phyloP scores from a whole-genome alignment of 352 stramenopile genomes.

The Phytophthora meadii region DNA sequence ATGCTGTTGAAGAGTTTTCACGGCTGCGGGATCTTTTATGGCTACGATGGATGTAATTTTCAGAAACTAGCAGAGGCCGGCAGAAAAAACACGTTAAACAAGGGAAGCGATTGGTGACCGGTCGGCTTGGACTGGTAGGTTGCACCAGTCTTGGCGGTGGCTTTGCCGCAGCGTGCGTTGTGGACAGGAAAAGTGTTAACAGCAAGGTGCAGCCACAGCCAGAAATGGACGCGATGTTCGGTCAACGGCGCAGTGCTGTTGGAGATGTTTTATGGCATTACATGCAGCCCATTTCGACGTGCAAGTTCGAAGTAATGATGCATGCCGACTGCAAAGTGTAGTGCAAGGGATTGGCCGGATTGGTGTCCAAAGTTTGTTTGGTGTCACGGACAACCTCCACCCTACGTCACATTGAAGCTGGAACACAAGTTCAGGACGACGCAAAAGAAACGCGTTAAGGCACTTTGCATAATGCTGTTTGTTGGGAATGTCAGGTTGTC shows the following conservation, averaged over 20 bases:
- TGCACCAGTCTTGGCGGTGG: not conserved
- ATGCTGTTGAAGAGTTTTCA: not conserved
- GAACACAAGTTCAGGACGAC: not conserved
- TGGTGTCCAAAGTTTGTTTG: not conserved
- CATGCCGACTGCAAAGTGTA: too few species aligned
- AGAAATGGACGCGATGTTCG: not conserved
- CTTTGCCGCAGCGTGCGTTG: too few species aligned
- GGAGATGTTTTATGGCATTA: too few species aligned
- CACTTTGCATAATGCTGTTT: too few species aligned
- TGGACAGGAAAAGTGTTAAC: not conserved
- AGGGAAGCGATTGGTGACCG: not conserved
- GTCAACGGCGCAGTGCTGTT: too few species aligned
- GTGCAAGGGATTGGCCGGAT: too few species aligned
- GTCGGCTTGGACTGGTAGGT: too few species aligned
- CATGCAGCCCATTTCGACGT: too few species aligned
- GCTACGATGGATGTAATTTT: too few species aligned
- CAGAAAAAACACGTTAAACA: slow-evolving; percentile 18
- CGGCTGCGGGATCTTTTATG: slow-evolving; percentile 5
- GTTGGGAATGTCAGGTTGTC: not conserved
- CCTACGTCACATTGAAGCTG: not conserved
- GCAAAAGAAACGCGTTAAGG: not conserved
- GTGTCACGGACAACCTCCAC: not conserved
- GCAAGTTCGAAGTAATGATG: too few species aligned
- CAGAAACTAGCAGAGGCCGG: not conserved
- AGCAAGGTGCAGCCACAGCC: not conserved